A percentile compares a stretch with the other conserved stretches of the same genome.
Conservation (phyloP, 176 grass and related monocot genomes). For the Cenchrus fungigraminus region DNA sequence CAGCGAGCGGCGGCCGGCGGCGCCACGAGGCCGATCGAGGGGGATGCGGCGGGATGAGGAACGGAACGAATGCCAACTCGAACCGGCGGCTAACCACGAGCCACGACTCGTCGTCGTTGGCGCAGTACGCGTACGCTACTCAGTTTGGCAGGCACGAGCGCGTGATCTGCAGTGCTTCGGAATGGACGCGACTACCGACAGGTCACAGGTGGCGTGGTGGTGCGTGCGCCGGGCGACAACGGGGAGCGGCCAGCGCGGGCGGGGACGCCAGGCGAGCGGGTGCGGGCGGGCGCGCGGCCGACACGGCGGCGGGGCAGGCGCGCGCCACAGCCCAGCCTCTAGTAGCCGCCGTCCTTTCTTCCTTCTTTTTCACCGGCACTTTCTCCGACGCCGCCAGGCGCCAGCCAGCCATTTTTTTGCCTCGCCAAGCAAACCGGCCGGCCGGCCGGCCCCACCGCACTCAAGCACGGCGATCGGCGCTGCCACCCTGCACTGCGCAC, state of each 20-base stretch:
- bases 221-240: conserved; percentile 2
- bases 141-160: not conserved
- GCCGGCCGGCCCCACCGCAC: not conserved
- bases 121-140: no score
- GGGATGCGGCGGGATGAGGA: no score
- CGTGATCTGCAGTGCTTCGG: not conserved
- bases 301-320: conserved; percentile 54
- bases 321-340: not conserved
- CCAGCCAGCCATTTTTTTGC: not conserved
- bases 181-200: not conserved
- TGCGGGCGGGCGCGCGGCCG: conserved; percentile 14
- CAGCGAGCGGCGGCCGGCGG: not conserved
- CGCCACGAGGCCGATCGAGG: no score
- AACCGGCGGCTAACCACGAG: not conserved
- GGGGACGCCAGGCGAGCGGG: not conserved
- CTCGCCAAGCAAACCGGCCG: conserved; percentile 17
- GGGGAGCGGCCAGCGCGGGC: not conserved
- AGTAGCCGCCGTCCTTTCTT: not conserved
- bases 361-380: not conserved
- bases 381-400: conserved; percentile 16
- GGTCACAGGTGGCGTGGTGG: not conserved
- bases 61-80: no score
- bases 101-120: no score
- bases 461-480: not conserved
- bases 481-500: not conserved